Evolutionary conservation across 306 rosid species (phyloP).

Genomic region (Albizia julibrissin): DNA sequence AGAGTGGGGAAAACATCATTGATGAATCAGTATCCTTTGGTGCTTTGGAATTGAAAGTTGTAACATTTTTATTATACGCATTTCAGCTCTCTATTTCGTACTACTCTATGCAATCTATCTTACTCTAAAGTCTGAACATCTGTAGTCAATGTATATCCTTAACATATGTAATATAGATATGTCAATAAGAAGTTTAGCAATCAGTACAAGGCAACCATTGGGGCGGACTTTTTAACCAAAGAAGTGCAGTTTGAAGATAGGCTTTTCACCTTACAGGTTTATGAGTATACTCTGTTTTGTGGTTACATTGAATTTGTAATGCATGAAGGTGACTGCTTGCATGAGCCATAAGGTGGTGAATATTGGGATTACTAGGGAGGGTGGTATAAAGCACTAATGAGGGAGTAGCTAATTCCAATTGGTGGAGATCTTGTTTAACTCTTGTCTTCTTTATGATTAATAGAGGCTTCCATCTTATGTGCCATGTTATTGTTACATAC

Average conservation of each 20-base stretch:
- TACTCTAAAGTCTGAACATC: not conserved
- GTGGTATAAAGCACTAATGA: not conserved
- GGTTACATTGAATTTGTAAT: conserved; percentile 19
- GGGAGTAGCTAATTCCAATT: conserved; percentile 13
- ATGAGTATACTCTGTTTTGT: conserved; percentile 5
- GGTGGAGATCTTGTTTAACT: conserved; percentile 1
- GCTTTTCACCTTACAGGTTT: conserved; percentile 96
- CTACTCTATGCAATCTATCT: not conserved
- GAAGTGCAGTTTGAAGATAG: conserved; percentile 99
- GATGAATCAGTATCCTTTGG: conserved; percentile 98
- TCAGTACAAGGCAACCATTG: conserved; percentile 97
- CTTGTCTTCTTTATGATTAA: not conserved
- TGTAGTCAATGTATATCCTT: conserved; percentile 32
- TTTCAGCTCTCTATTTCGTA: conserved; percentile 3
- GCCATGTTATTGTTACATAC: not conserved
- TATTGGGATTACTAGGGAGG: not conserved
- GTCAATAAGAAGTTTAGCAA: conserved; percentile 98
- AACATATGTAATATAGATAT: conserved; percentile 60
- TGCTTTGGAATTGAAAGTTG: not conserved
- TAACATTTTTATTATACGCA: not conserved
- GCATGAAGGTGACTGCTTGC: conserved; percentile 16
- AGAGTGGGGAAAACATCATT: conserved; percentile 99
- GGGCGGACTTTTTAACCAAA: conserved; percentile 94
- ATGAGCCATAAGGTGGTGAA: conserved; percentile 9
- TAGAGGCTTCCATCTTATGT: not conserved